Base-by-base conservation (phyloP, 495 filamentous ascomycete genomes). In the Physcia stellaris region DNA sequence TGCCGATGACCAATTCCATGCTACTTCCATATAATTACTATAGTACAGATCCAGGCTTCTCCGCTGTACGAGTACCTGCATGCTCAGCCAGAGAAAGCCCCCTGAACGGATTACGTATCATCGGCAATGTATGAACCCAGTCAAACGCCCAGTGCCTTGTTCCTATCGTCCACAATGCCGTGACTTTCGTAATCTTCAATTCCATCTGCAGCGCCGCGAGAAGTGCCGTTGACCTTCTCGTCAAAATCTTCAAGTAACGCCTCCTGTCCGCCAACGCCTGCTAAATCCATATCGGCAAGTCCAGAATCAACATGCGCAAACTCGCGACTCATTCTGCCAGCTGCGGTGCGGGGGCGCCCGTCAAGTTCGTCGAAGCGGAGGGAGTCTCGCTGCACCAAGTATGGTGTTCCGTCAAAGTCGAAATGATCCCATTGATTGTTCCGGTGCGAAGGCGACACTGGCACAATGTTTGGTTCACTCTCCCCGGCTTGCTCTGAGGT, bases 291-390 rank as follows among this genome's bases (percentile, higher is more conserved):
- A 36, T 47, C 49, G 15, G 37, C 50, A 23, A 53, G 35, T 12
- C 50, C 47, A 5, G 50, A 53, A 32, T 53, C 50, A 6, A 50
- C 50, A 13, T 40, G 37, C 12, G 24, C 22, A 20, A 40, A 30
- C 6, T 35, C 31, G 11, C 19, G 2, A 7, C 20, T 10, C 30
- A 35, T 15, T 15, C 28, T 22, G 21, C 19, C 22, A 17, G 16
- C 22, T 0, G 16, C 3, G 9, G 9, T 32, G 10, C 24, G 10
- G 4, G 9, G 5, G 18, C 37, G 26, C n/a, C 37, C 37, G 16
- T 41, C 42, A 21, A 9, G 15, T n/a, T 41, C 37, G 9, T 48
- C 32, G 26, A 37, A 33, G 4, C 46, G 40, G 11, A 50, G 34
- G 0, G 43, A 35, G 21, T 43, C 40, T 16, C 43, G 28, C 11